Base-by-base conservation (phyloP, 1,284 basidiomycete genomes). In the Hemileia vastatrix region DNA sequence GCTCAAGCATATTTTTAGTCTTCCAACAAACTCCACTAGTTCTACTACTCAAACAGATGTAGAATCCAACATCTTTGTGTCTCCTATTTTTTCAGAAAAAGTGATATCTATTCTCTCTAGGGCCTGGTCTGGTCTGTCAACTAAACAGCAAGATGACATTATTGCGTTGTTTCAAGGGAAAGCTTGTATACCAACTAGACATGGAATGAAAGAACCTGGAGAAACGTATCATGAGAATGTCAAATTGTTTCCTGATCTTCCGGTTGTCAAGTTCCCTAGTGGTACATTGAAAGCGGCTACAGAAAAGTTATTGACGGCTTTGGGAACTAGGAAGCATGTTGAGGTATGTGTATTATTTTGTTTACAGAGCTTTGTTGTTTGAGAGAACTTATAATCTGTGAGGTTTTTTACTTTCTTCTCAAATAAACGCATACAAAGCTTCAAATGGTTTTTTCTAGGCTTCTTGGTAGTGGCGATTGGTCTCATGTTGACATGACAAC, bases 291-390 rank as follows among this genome's bases (percentile, higher is more conserved):
- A 87, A 72, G 87, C 87, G 1, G 78, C 80, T 13, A 73, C 92
- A 66, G 90, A 94, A 70, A 86, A 84, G 69, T 76, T 96, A 23
- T 77, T 98, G 3, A 79, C 84, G 24, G 82, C 81, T 0, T 78
- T 97, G 0, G 92, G 90, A 6, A 90, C 97, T 8, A 83, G 91
- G 21, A 88, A 86, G 70, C 93, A 96, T 68, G 91, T 97, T 9
- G 89, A 76, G 59, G 67, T 76, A 47, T 6, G 61, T 48, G n/a
- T 65, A 86, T 86, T 74, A 87, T 53, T 27, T 24, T 86, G 87
- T 15, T 85, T 88, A 84, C 47, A 79, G 82, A 6, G 85, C n/a
- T n/a, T n/a, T n/a, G n/a, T n/a, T n/a, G n/a, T n/a, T n/a, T n/a
- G n/a, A n/a, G n/a, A n/a, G n/a, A n/a, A n/a, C n/a, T n/a, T n/a